A percentile compares a stretch with the other conserved stretches of the same genome.
phyloP scores from a whole-genome alignment of 306 rosid genomes.

The Benincasa hispida region DNA sequence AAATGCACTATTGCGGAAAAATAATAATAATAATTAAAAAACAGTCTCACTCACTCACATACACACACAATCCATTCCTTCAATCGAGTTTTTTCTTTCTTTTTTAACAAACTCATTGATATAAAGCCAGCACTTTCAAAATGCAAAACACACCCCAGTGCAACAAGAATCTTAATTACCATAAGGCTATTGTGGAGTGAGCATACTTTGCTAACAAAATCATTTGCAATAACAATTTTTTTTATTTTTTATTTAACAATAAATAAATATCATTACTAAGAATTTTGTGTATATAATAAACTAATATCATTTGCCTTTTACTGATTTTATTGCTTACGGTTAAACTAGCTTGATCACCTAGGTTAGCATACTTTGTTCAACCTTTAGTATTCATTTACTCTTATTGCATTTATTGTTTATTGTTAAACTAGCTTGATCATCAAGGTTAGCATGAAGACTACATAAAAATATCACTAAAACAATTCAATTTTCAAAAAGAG shows the following conservation, averaged over 20 bases:
- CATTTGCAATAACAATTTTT: too few relatives aligned
- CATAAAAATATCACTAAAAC: background rate
- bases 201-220: too few relatives aligned
- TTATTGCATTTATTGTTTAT: too few relatives aligned
- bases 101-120: background rate
- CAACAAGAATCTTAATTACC: background rate
- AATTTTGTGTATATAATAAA: background rate
- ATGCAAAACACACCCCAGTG: background rate
- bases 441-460: background rate
- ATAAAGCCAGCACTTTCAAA: background rate
- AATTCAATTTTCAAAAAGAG: background rate
- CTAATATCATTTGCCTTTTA: too few relatives aligned
- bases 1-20: background rate
- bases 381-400: too few relatives aligned
- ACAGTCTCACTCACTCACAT: background rate
- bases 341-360: too few relatives aligned
- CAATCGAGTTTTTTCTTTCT: background rate
- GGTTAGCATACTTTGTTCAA: too few relatives aligned
- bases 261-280: background rate
- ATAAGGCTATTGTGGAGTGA: background rate
- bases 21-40: background rate
- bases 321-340: too few relatives aligned
- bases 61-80: background rate
- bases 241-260: too few relatives aligned
- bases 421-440: too few relatives aligned